These are phyloP conservation scores for Lipomyces spencermartinsiae DNA, from an alignment of 805 yeast genomes.

Conservation along the genomic window DNA sequence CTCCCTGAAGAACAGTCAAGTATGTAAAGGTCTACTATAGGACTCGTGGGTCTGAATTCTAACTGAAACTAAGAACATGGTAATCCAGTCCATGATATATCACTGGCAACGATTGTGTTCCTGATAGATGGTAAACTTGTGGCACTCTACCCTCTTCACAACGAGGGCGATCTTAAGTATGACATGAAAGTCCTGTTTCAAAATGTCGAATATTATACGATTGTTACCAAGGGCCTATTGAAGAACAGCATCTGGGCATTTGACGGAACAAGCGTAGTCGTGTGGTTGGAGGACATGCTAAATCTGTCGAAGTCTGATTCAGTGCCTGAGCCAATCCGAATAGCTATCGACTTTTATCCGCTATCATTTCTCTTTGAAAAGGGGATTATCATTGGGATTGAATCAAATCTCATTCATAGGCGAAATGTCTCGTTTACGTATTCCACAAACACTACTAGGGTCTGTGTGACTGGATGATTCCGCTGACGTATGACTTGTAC, in stretches of 20 bases:
- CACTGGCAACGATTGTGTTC: constrained; percentile 43
- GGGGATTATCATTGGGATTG: constrained; percentile 59
- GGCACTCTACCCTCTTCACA: constrained; percentile 38
- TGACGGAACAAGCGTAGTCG: constrained; percentile 48
- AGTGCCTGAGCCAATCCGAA: constrained; percentile 37
- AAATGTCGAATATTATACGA: constrained; percentile 48
- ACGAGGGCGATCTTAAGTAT: constrained; percentile 35
- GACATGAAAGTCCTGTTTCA: constrained; percentile 44
- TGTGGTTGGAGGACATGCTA: constrained; percentile 34
- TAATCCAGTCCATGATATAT: constrained; percentile 37
- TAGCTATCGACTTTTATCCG: constrained; percentile 57
- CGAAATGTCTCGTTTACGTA: constrained; percentile 46
- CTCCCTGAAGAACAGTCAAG: constrained; percentile 39
- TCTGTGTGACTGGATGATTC: background rate
- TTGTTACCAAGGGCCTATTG: constrained; percentile 39
- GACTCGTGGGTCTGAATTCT: background rate
- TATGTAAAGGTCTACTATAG: background rate
- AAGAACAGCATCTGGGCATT: constrained; percentile 50
- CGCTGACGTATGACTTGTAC: background rate
- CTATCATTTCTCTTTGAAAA: constrained; percentile 54
- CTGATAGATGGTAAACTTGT: constrained; percentile 50
- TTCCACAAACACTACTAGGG: constrained; percentile 37
- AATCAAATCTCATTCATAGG: constrained; percentile 51
- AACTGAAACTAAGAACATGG: constrained; percentile 21
- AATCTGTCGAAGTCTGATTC: constrained; percentile 14